Conservation (phyloP, 2,329 filamentous ascomycete genomes). For the Cadophora gregata region DNA sequence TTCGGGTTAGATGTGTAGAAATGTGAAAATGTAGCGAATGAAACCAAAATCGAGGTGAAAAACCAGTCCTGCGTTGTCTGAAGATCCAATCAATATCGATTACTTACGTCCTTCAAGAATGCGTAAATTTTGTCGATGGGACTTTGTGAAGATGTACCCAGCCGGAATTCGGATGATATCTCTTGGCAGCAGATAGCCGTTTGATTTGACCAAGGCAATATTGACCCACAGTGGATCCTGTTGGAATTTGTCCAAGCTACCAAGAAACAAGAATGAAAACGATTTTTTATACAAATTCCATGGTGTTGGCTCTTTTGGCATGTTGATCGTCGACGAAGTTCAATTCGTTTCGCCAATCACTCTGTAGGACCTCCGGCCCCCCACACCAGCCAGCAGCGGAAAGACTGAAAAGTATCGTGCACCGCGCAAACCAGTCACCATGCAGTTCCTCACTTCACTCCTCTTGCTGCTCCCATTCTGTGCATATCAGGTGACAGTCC, state of each 20-base stretch:
- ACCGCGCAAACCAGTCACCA: neutral
- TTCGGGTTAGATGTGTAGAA: too few species aligned
- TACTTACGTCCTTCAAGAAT: too few species aligned
- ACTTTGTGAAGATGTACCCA: constrained; percentile 1
- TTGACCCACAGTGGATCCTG: neutral
- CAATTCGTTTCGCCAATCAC: neutral
- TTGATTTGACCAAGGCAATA: neutral
- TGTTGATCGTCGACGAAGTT: neutral
- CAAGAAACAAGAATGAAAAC: neutral
- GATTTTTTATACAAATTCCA: neutral
- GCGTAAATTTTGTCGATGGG: neutral
- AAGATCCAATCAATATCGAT: too few species aligned
- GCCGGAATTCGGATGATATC: neutral
- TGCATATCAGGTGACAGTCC: neutral
- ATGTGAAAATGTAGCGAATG: too few species aligned
- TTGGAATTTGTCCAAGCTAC: neutral
- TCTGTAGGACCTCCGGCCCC: neutral
- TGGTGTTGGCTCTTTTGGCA: neutral
- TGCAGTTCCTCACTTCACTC: neutral
- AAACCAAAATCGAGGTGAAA: too few species aligned
- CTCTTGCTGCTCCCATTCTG: neutral
- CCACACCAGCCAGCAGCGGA: too few species aligned
- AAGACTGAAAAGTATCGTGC: too few species aligned
- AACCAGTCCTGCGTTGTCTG: too few species aligned
- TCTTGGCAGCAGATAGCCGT: neutral